Base-by-base conservation (phyloP, 495 filamentous ascomycete species). In the Annulohypoxylon maeteangense region DNA sequence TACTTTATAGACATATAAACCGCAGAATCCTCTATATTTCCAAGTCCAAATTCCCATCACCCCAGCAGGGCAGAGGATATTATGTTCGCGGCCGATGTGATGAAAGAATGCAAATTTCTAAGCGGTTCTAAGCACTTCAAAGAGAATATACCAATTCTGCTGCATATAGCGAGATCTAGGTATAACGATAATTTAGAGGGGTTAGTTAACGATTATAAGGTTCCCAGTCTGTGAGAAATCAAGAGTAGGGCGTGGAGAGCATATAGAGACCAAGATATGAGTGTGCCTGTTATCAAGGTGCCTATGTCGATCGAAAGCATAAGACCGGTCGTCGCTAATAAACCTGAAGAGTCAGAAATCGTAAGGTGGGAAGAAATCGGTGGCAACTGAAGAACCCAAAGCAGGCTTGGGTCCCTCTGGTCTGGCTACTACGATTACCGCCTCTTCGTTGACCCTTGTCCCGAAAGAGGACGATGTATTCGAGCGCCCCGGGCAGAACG, bases 1-100 rank as follows among this genome's bases (percentile, higher is more conserved):
- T 53, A 31, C 4, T 11, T 12, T 12, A 14, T n/a, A 53, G 27
- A 29, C 3, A 18, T 16, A 16, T 53, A 53, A 32, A 31, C 45
- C 18, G 12, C 20, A 7, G 45, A 25, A 23, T 8, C 45, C 18
- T 3, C 1, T 27, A 14, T 7, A 25, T 8, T 4, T 23, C n/a
- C 0, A 20, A 48, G 20, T 25, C 8, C 18, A 4, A 48, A 48
- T 23, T n/a, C n/a, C n/a, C n/a, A n/a, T n/a, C n/a, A n/a, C 2
- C 40, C 40, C 16, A 4, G n/a, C 3, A 48, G 27, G 36, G 36
- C 27, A 5, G 27, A 55, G 8, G 38, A 61, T 12, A 55, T 55
- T 20, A 6, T 55, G 7, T 34, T 61, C 11, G 29, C 50, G 36
- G 65, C 50, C 20, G 50, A 56, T 16, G 48, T 55, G 40, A 48